Conservation (phyloP, 441 rosid species). For the Aquilaria agallochum region DNA sequence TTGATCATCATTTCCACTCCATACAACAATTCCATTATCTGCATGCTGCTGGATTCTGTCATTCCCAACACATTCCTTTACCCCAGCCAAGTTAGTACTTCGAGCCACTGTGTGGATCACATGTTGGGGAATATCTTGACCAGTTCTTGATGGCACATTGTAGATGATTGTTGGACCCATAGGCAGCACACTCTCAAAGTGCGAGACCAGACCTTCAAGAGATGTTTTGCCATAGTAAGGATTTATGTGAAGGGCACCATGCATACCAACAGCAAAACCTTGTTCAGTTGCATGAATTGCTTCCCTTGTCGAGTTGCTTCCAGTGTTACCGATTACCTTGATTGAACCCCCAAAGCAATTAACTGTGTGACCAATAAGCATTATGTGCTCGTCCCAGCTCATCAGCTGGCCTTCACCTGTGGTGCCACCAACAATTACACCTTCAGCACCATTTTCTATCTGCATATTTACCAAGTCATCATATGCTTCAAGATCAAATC, state of each 20-base stretch:
- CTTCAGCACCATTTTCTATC: constrained; percentile 63
- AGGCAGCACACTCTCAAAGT: constrained; percentile 66
- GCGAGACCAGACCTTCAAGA: constrained; percentile 68
- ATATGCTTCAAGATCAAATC: constrained; percentile 91
- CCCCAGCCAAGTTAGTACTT: constrained; percentile 68
- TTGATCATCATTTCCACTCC: constrained; percentile 91
- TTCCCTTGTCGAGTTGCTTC: constrained; percentile 92
- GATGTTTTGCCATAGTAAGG: constrained; percentile 93
- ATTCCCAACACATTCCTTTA: constrained; percentile 86
- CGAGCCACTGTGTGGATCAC: constrained; percentile 46
- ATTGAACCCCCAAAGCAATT: constrained; percentile 65
- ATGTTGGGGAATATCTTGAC: constrained; percentile 79
- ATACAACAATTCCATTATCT: constrained; percentile 60
- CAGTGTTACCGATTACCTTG: constrained; percentile 86
- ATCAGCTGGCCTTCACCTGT: constrained; percentile 94
- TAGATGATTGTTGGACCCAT: constrained; percentile 90
- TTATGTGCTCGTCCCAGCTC: constrained; percentile 97
- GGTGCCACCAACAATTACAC: constrained; percentile 87
- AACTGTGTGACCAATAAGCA: constrained; percentile 87
- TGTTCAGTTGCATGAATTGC: constrained; percentile 97
- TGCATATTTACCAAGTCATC: constrained; percentile 72
- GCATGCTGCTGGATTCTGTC: constrained; percentile 63
- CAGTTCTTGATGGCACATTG: constrained; percentile 86
- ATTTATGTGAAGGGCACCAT: constrained; percentile 89
- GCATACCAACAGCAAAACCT: constrained; percentile 95